Conservation (phyloP, 108 stramenopile species). For the Bacterosira constricta region DNA sequence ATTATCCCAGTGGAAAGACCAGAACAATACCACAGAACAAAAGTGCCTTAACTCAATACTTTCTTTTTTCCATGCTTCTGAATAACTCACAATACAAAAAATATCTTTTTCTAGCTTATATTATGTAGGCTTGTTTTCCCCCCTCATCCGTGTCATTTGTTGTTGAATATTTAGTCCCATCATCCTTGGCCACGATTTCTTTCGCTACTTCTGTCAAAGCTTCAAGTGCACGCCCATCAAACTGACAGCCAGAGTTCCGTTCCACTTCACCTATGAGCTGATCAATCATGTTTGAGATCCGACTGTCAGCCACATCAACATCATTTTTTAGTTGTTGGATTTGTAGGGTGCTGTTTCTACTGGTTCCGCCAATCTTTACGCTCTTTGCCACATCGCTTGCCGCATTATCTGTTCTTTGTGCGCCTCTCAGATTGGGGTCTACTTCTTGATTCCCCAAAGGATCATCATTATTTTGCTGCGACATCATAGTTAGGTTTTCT, state of each 20-base stretch:
- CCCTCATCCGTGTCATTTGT: background rate
- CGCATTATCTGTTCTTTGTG: too few relatives aligned
- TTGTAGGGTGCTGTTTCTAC: background rate
- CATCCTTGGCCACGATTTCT: background rate
- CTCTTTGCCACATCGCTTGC: too few relatives aligned
- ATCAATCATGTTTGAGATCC: conserved; percentile 1
- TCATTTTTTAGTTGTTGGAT: background rate
- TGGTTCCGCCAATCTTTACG: too few relatives aligned
- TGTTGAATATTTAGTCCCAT: too few relatives aligned
- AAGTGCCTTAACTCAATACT: background rate
- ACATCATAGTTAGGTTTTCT: conserved; percentile 8
- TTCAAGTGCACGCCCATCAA: conserved; percentile 16
- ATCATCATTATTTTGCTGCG: background rate
- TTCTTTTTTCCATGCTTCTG: background rate
- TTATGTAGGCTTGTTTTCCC: background rate
- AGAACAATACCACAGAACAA: conserved; percentile 19
- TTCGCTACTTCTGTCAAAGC: conserved; percentile 14
- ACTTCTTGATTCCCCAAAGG: too few relatives aligned
- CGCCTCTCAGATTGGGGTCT: too few relatives aligned
- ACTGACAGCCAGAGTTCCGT: conserved; percentile 7
- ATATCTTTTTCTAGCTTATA: too few relatives aligned
- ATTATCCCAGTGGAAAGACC: conserved; percentile 39
- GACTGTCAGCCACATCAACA: background rate
- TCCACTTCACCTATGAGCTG: conserved; percentile 15
- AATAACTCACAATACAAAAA: too few relatives aligned